Percentiles rank a stretch among this genome's conserved stretches.
phyloP scores from a whole-genome alignment of 2,329 filamentous ascomycete species.

The Zymoseptoria ardabiliae region DNA sequence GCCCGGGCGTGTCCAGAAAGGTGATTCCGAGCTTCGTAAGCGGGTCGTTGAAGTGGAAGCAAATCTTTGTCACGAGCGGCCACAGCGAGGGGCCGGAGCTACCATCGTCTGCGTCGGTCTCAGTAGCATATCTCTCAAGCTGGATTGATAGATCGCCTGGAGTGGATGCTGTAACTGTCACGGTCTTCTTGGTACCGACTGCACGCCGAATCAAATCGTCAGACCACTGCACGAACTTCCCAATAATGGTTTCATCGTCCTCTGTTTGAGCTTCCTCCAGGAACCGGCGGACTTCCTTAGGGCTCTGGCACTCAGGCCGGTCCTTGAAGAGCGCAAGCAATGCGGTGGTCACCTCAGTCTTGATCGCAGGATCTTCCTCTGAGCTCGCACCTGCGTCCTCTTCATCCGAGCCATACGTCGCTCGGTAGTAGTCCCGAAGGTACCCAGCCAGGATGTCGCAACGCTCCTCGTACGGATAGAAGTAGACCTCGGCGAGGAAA shows the following conservation, averaged over 20 bases:
- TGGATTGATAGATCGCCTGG: background rate
- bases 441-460: conserved; percentile 3
- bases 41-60: conserved; percentile 11
- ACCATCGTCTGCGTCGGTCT: background rate
- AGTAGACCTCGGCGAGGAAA: conserved; percentile 15
- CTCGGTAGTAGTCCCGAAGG: conserved; percentile 9
- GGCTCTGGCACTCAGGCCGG: background rate
- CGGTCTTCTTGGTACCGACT: background rate
- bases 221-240: background rate
- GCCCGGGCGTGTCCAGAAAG: conserved; percentile 18
- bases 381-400: background rate
- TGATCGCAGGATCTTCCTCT: background rate
- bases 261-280: background rate
- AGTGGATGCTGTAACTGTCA: background rate
- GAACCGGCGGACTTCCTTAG: background rate
- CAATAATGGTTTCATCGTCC: background rate
- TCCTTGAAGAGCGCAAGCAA: background rate
- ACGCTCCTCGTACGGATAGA: conserved; percentile 8
- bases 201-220: background rate
- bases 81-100: conserved; percentile 5
- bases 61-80: conserved; percentile 16
- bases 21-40: conserved; percentile 13
- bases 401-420: background rate
- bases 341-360: background rate
- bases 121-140: background rate